phyloP scores from a whole-genome alignment of 331 rosid species.

The Saraca asoca region DNA sequence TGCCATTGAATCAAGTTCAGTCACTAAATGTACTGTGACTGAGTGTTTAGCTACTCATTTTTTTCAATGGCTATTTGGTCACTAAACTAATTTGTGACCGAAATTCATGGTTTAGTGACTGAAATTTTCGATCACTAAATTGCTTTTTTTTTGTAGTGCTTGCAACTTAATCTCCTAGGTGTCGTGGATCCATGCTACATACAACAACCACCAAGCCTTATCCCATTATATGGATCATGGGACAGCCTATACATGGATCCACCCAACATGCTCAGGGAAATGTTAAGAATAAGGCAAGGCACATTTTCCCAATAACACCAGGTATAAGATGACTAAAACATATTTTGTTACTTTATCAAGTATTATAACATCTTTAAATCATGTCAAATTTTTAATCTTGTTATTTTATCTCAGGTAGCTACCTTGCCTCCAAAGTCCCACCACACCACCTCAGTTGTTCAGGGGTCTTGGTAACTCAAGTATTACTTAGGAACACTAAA shows the following conservation, averaged over 20 bases:
- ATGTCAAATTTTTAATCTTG: background rate
- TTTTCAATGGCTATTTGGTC: too few relatives aligned
- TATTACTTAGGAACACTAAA: background rate
- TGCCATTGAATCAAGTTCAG: too few relatives aligned
- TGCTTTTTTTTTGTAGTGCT: too few relatives aligned
- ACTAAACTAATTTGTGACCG: too few relatives aligned
- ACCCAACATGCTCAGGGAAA: background rate
- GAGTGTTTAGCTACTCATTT: too few relatives aligned
- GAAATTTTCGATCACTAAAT: too few relatives aligned
- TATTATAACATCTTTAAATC: background rate
- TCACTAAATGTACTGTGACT: too few relatives aligned
- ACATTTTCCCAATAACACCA: background rate
- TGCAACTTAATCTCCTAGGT: background rate
- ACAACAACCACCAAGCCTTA: too few relatives aligned
- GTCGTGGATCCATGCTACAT: too few relatives aligned
- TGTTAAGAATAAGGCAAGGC: background rate
- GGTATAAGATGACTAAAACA: background rate
- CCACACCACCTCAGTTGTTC: conserved; percentile 12
- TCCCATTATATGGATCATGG: too few relatives aligned
- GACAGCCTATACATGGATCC: background rate
- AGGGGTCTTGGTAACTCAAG: conserved; percentile 18
- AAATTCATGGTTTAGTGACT: too few relatives aligned
- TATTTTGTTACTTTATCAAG: conserved; percentile 9
- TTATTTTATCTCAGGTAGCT: conserved; percentile 10
- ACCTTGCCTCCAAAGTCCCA: conserved; percentile 23